phyloP scores from a whole-genome alignment of 1,284 basidiomycete genomes.

The Limonomyces culmigenus region DNA sequence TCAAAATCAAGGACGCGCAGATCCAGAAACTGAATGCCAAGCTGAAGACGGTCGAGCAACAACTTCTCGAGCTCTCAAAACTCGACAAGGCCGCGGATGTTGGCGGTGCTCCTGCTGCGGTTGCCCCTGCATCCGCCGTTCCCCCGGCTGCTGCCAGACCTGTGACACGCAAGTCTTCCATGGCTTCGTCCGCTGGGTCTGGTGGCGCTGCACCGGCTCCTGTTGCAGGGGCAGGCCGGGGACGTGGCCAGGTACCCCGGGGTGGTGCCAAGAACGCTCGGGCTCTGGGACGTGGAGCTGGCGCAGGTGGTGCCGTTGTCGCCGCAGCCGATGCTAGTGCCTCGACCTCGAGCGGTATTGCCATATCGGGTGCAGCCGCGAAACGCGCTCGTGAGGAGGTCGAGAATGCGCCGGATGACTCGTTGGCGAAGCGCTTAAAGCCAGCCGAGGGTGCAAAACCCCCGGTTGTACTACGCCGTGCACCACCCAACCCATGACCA shows the following conservation, averaged over 20 bases:
- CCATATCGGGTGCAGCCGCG: slow-evolving; percentile 48
- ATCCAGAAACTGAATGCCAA: slow-evolving; percentile 36
- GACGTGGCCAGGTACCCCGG: slow-evolving; percentile 19
- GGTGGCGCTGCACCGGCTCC: slow-evolving; percentile 8
- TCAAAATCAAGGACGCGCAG: slow-evolving; percentile 52
- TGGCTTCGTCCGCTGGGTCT: slow-evolving; percentile 6
- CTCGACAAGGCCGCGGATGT: slow-evolving; percentile 9
- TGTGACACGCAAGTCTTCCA: slow-evolving; percentile 9
- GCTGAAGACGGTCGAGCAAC: slow-evolving; percentile 45
- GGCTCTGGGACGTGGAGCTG: slow-evolving; percentile 17
- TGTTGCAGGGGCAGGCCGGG: slow-evolving; percentile 10
- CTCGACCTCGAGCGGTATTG: slow-evolving; percentile 23
- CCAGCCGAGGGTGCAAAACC: slow-evolving; percentile 20
- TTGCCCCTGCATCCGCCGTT: slow-evolving; percentile 7
- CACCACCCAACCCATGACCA: too few relatives aligned
- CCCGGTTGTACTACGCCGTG: neutral
- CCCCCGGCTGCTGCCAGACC: slow-evolving; percentile 7
- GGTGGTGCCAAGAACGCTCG: slow-evolving; percentile 16
- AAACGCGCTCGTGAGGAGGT: slow-evolving; percentile 53
- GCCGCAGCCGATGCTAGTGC: slow-evolving; percentile 11
- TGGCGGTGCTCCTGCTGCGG: slow-evolving; percentile 4
- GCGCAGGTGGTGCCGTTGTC: slow-evolving; percentile 9
- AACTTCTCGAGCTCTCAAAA: slow-evolving; percentile 6
- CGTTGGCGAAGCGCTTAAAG: slow-evolving; percentile 55
- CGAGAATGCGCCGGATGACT: slow-evolving; percentile 27